A percentile compares a stretch with the other conserved stretches of the same genome.
Conservation (phyloP, 371 early-diverging fungal genomes). For the Apophysomyces elegans region DNA sequence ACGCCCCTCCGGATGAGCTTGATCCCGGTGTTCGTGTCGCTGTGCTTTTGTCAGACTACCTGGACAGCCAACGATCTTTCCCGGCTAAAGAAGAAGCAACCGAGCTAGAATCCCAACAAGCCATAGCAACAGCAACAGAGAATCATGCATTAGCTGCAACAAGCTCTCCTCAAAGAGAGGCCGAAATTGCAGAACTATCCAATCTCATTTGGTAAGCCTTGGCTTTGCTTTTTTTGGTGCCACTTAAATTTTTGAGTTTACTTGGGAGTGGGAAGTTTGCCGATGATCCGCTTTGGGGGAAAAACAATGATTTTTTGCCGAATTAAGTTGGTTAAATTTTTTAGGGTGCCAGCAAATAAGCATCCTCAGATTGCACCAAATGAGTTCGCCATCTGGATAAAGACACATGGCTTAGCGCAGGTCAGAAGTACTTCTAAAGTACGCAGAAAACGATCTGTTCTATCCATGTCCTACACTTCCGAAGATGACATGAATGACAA, state of each 20-base stretch:
- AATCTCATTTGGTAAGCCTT: constrained; percentile 22
- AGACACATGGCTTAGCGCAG: constrained; percentile 30
- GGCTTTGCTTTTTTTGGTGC: background rate
- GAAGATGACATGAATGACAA: constrained; percentile 16
- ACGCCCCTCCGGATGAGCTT: constrained; percentile 12
- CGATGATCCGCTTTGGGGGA: constrained; percentile 8
- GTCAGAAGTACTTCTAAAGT: constrained; percentile 22
- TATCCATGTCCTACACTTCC: constrained; percentile 32
- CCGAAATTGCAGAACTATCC: constrained; percentile 16
- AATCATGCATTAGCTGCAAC: constrained; percentile 1
- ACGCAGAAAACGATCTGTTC: constrained; percentile 27
- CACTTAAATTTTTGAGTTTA: background rate
- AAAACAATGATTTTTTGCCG: constrained; percentile 10
- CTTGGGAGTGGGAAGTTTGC: constrained; percentile 3
- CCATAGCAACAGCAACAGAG: background rate
- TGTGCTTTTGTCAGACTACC: constrained; percentile 24
- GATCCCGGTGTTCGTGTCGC: constrained; percentile 27
- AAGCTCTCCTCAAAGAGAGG: constrained; percentile 2
- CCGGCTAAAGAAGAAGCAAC: background rate
- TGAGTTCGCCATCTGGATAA: constrained; percentile 41
- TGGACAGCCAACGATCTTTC: constrained; percentile 17
- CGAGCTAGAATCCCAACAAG: constrained; percentile 4
- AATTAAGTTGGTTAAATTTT: constrained; percentile 1
- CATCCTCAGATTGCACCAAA: constrained; percentile 43
- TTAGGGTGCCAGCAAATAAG: constrained; percentile 40